A percentile compares a stretch with the other conserved stretches of the same genome.
These are phyloP conservation scores for Geotrichum carabidarum DNA, from an alignment of 1,139 yeast genomes.

Conservation along the genomic window DNA sequence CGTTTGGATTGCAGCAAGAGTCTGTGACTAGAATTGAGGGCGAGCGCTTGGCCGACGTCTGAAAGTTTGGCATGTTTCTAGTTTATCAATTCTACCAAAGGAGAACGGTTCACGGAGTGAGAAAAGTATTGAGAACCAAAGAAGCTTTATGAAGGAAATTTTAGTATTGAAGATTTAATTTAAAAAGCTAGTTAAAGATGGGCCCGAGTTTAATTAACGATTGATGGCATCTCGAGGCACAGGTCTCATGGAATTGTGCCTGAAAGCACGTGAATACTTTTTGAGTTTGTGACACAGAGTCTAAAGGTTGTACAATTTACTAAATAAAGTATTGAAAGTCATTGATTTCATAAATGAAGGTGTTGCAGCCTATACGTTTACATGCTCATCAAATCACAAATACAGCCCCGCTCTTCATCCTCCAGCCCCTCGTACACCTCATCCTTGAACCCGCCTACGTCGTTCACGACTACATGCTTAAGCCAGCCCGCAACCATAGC, in stretches of 20 bases:
- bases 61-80: conserved; percentile 38
- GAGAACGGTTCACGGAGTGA: neutral
- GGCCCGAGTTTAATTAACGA: neutral
- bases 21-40: conserved; percentile 94
- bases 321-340: too few relatives aligned
- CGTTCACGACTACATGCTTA: conserved; percentile 53
- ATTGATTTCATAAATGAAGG: too few relatives aligned
- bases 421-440: conserved; percentile 36
- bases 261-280: too few relatives aligned
- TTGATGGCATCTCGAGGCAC: neutral
- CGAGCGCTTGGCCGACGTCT: conserved; percentile 67
- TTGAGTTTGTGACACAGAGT: too few relatives aligned
- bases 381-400: conserved; percentile 27
- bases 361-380: neutral
- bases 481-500: conserved; percentile 55
- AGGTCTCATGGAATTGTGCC: neutral
- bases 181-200: neutral
- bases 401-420: conserved; percentile 53
- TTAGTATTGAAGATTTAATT: neutral
- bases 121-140: too few relatives aligned
- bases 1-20: conserved; percentile 42
- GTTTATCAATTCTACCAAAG: neutral
- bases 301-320: too few relatives aligned
- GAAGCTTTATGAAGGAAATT: too few relatives aligned
- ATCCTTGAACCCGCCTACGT: conserved; percentile 51